phyloP scores from a whole-genome alignment of 2,329 filamentous ascomycete species.

The Epichloe amarillans region DNA sequence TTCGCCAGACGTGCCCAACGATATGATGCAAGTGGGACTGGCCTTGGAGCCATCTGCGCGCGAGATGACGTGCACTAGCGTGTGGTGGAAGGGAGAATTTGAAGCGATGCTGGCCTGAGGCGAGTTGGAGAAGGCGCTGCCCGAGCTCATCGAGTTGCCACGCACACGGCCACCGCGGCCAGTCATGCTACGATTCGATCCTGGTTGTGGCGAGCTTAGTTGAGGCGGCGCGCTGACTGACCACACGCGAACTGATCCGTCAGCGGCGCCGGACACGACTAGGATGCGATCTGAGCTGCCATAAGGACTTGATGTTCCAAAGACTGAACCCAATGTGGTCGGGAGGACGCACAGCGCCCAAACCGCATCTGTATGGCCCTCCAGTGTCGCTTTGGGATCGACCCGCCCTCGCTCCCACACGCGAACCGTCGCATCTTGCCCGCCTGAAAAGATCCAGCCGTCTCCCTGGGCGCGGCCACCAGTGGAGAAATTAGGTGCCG shows the following conservation, averaged over 20 bases:
- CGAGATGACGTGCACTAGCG: constrained; percentile 74
- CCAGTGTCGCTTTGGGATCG: constrained; percentile 86
- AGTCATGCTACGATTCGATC: constrained; percentile 41
- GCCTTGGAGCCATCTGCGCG: constrained; percentile 51
- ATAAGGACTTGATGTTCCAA: constrained; percentile 61
- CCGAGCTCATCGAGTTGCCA: constrained; percentile 87
- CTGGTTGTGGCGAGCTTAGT: constrained; percentile 65
- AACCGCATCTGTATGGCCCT: constrained; percentile 89
- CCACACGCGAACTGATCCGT: constrained; percentile 88
- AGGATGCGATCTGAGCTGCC: constrained; percentile 77
- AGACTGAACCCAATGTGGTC: constrained; percentile 64
- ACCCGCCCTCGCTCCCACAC: constrained; percentile 94
- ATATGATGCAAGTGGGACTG: constrained; percentile 85
- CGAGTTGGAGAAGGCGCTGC: constrained; percentile 79
- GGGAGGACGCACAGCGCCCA: constrained; percentile 93
- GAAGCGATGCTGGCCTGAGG: constrained; percentile 82
- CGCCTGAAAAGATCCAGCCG: constrained; percentile 97
- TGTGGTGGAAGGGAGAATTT: constrained; percentile 75
- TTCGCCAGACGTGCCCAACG: constrained; percentile 68
- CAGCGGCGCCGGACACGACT: constrained; percentile 81
- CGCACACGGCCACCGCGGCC: constrained; percentile 60
- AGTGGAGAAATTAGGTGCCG: constrained; percentile 77
- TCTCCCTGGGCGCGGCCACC: constrained; percentile 80
- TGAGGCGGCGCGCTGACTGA: constrained; percentile 85
- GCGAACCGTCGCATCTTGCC: constrained; percentile 81